These are phyloP conservation scores for Zygoascus tannicola DNA, from an alignment of 805 yeast species.

Conservation along the genomic window DNA sequence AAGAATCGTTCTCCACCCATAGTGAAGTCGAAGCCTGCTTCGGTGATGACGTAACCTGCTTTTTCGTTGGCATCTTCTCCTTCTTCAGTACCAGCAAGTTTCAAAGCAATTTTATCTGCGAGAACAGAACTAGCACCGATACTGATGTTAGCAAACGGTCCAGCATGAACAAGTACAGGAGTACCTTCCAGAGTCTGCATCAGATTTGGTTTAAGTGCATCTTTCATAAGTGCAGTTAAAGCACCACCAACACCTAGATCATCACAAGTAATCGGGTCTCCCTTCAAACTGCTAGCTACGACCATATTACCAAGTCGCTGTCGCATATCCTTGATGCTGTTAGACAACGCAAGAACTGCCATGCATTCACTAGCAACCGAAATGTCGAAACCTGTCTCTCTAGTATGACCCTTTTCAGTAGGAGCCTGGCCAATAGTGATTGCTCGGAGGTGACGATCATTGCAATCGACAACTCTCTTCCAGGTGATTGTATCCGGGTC, in stretches of 20 bases:
- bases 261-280: conserved; percentile 84
- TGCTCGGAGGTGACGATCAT: conserved; percentile 85
- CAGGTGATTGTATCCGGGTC: conserved; percentile 86
- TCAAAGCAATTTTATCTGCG: conserved; percentile 88
- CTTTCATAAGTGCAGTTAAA: conserved; percentile 84
- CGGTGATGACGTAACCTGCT: conserved; percentile 84
- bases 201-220: conserved; percentile 89
- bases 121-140: conserved; percentile 93
- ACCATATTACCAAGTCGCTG: conserved; percentile 81
- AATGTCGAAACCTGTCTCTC: conserved; percentile 89
- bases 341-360: conserved; percentile 87
- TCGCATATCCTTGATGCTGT: conserved; percentile 73
- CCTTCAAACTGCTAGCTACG: conserved; percentile 67
- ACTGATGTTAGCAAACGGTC: conserved; percentile 95
- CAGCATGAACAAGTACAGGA: conserved; percentile 97
- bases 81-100: conserved; percentile 65
- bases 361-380: conserved; percentile 94
- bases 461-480: conserved; percentile 89
- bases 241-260: conserved; percentile 96
- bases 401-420: conserved; percentile 80
- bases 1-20: conserved; percentile 99
- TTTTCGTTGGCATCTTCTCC: conserved; percentile 29
- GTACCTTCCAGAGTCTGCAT: conserved; percentile 98
- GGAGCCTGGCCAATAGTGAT: conserved; percentile 86
- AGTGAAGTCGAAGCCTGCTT: conserved; percentile 97